Evolutionary conservation across 768 basidiomycete species (phyloP).

Genomic region (Lentinula detonsa): DNA sequence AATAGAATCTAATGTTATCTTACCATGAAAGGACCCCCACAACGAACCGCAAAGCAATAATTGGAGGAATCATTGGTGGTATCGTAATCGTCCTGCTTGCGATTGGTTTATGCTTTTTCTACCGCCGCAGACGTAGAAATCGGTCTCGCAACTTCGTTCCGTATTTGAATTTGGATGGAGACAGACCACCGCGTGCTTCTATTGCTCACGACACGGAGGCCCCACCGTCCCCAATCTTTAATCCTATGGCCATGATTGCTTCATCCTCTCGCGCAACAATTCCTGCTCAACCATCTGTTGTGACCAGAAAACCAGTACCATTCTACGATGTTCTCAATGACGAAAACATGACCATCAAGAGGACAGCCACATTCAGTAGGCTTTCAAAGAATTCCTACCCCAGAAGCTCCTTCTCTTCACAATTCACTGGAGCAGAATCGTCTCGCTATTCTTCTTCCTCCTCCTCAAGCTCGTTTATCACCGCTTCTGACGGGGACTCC

Average conservation of each 20-base stretch:
- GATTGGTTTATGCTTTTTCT: background rate
- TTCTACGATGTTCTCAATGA: background rate
- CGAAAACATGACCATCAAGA: background rate
- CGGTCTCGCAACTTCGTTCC: background rate
- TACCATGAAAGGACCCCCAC: background rate
- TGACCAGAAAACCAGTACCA: background rate
- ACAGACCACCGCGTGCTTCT: background rate
- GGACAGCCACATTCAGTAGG: background rate
- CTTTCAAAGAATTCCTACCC: background rate
- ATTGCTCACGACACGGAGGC: background rate
- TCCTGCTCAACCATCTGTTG: background rate
- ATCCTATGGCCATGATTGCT: constrained; percentile 2
- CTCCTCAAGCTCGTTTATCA: background rate
- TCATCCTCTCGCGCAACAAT: background rate
- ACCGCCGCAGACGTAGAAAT: background rate
- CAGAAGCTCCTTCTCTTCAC: background rate
- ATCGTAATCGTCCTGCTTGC: background rate
- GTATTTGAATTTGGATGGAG: background rate
- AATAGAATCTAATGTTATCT: background rate
- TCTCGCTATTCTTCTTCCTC: background rate
- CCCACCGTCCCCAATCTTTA: background rate
- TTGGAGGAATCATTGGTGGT: background rate
- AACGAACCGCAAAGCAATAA: background rate
- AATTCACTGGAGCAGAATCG: background rate
- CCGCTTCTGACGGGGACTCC: background rate